Conservation (phyloP, 2,329 filamentous ascomycete genomes). For the Chaetomium sp. region DNA sequence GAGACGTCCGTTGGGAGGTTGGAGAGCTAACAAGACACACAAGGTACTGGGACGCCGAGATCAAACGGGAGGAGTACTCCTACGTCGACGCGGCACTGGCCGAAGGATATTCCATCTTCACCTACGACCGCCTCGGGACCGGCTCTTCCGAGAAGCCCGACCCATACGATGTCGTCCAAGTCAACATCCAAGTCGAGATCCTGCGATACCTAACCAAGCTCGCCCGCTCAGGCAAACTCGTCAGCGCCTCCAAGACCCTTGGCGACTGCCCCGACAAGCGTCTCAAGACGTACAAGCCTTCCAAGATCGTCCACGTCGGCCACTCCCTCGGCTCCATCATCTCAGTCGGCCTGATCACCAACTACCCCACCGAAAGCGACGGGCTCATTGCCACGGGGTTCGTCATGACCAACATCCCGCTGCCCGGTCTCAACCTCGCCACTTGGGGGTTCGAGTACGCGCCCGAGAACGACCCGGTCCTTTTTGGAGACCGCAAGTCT, state of each 20-base stretch:
- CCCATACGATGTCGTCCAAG: slow-evolving; percentile 44
- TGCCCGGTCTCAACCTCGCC: slow-evolving; percentile 15
- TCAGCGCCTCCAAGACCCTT: slow-evolving; percentile 27
- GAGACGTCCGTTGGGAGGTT: neutral
- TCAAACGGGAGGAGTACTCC: slow-evolving; percentile 54
- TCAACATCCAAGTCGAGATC: slow-evolving; percentile 52
- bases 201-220: slow-evolving; percentile 46
- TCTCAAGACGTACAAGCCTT: slow-evolving; percentile 20
- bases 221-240: slow-evolving; percentile 41
- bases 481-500: slow-evolving; percentile 18
- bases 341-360: slow-evolving; percentile 26
- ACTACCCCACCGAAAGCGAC: slow-evolving; percentile 31
- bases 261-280: neutral
- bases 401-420: slow-evolving; percentile 23
- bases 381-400: slow-evolving; percentile 35
- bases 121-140: slow-evolving; percentile 57
- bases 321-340: slow-evolving; percentile 26
- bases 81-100: slow-evolving; percentile 47
- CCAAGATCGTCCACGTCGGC: slow-evolving; percentile 27
- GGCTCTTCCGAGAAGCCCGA: slow-evolving; percentile 53
- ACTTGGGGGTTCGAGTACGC: slow-evolving; percentile 22
- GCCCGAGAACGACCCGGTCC: slow-evolving; percentile 16
- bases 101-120: slow-evolving; percentile 50
- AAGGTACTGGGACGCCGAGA: slow-evolving; percentile 56
- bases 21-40: neutral